phyloP scores from a whole-genome alignment of 805 yeast species.

The Metschnikowia gruessii region DNA sequence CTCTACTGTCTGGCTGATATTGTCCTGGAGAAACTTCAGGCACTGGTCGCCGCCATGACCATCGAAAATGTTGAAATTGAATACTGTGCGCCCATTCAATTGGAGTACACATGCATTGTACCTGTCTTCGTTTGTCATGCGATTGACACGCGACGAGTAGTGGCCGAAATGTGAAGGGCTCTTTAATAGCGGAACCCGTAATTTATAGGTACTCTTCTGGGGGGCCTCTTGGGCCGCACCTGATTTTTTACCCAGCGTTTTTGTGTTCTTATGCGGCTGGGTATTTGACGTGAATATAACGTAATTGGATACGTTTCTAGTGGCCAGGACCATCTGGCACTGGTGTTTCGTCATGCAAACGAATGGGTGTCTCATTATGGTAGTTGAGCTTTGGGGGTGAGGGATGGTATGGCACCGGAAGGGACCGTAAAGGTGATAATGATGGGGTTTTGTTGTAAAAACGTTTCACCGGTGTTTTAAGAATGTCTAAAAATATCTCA shows the following conservation, averaged over 20 bases:
- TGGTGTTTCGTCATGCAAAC: not conserved
- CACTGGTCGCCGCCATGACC: conserved; percentile 93
- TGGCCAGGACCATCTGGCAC: not conserved
- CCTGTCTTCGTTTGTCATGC: conserved; percentile 79
- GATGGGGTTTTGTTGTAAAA: no score
- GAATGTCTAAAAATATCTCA: no score
- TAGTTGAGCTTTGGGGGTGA: no score
- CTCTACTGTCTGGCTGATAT: conserved; percentile 56
- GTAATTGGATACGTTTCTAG: conserved; percentile 17
- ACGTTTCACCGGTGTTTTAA: no score
- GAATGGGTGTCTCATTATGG: not conserved
- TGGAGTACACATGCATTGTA: conserved; percentile 63
- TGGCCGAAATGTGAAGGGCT: conserved; percentile 82
- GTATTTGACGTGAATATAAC: conserved; percentile 32
- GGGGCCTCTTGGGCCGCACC: conserved; percentile 2
- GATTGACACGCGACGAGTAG: conserved; percentile 67
- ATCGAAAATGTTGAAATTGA: conserved; percentile 78
- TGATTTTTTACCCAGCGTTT: no score
- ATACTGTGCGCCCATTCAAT: conserved; percentile 28
- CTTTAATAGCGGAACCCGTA: conserved; percentile 55
- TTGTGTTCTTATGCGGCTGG: not conserved
- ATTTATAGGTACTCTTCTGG: conserved; percentile 24
- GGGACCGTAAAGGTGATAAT: no score
- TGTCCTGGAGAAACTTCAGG: conserved; percentile 53
- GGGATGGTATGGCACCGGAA: no score